Base-by-base conservation (phyloP, 176 grass and related monocot species). In the Tillandsia leiboldiana region DNA sequence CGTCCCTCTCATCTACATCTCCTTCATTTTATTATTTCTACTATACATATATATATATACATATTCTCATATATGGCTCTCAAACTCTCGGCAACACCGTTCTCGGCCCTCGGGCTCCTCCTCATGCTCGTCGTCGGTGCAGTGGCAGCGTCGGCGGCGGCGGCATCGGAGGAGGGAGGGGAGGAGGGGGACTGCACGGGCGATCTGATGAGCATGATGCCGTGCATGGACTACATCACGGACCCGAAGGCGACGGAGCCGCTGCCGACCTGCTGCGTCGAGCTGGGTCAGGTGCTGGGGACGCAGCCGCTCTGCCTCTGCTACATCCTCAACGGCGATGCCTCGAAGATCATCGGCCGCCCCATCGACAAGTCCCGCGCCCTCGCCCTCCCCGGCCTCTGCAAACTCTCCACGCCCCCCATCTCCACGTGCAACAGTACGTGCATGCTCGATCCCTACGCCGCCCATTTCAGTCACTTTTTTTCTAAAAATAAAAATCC, bases 161-260 rank as follows among this genome's bases (percentile, higher is more conserved):
- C n/a, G n/a, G n/a, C n/a, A 10, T 3, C 29, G 27, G 27, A 28
- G 27, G 27, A 28, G 27, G 27, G 1, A 2, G 27, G 27, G 1
- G 54, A 4, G 14, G 12, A 15, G 18, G 54, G 1, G n/a, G 20
- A 59, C 9, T 22, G 56, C 9, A 18, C 20, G 15, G 12, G 20
- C 15, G 1, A 69, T 0, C 10, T 77, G 68, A 51, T 51, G 10
- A 2, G 8, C 48, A 63, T 83, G 74, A 14, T 83, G 13, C 24
- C 74, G 2, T 83, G 81, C 49, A 8, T 63, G 70, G 81, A 64
- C 53, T 83, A 78, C 75, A 74, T 83, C 26, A 83, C 81, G 48
- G 77, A 78, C 69, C 4, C 65, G 67, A 71, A 69, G 6, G 81
- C 67, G 14, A 12, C 18, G 49, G 11, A 53, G 62, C 64, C 75